Evolutionary conservation across 2,329 filamentous ascomycete genomes (phyloP), one percentile per base, ranked within the genome.

Genomic region (Fusarium sp.): DNA sequence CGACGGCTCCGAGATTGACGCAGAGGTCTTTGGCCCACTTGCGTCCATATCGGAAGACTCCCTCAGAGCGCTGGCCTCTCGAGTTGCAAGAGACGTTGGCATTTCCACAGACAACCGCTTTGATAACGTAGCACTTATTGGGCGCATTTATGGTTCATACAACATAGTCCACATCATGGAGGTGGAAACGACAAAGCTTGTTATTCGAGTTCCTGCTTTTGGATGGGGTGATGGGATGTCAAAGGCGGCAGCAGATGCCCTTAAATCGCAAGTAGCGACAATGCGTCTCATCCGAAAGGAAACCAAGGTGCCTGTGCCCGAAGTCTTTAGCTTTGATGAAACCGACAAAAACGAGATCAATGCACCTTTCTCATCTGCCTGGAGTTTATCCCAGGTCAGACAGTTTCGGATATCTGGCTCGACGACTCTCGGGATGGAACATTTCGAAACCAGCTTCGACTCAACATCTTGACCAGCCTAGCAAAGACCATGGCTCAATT

Each of bases 191-290:
- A 12, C 34, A n/a, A 67, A 55, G n/a, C 53, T 67, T 1, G 62
- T 67, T 13, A 67, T 66, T 13, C 53, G 57, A 26, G 45, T 62
- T 14, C 65, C 65, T 19, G 58, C 52, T 12, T 55, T 49, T 13
- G 64, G 64, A 7, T 67, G 55, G 61, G 61, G 61, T 11, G 39
- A 19, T 9, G 57, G 62, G 31, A 65, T 67, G 61, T 65, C 61
- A 50, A 59, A 53, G n/a, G 23, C n/a, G 12, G 64, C 62, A 6
- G 51, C 48, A 52, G 51, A 53, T 21, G 62, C 62, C 13, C 54
- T 67, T 42, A 49, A 56, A 30, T 67, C 65, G 16, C 57, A 67
- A 41, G 62, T 39, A 16, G 39, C 46, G 21, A 55, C 52, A 23
- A 67, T 66, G 48, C 48, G 57, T 18, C 50, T 62, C 37, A 44